phyloP scores from a whole-genome alignment of 768 basidiomycete genomes.

The Psilocybe subaeruginosa region DNA sequence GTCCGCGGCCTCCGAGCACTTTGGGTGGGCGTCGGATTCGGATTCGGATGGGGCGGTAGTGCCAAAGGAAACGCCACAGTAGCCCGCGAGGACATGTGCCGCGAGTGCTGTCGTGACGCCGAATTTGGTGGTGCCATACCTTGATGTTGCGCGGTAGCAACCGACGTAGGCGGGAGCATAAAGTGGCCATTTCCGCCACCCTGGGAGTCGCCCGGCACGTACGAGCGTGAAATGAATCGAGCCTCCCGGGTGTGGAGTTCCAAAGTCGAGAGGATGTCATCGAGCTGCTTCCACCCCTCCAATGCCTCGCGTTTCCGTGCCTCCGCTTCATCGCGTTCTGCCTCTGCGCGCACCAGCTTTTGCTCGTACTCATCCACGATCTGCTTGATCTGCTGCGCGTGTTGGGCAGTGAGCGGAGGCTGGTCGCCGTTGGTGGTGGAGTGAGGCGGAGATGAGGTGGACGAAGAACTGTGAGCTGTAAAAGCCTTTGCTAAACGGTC shows the following conservation, averaged over 20 bases:
- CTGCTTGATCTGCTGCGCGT: conserved; percentile 32
- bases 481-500: conserved; percentile 43
- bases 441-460: conserved; percentile 15
- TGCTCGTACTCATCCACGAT: conserved; percentile 50
- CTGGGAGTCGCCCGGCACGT: not conserved
- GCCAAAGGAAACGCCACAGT: conserved; percentile 31
- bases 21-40: conserved; percentile 22
- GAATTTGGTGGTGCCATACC: not conserved
- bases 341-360: conserved; percentile 52
- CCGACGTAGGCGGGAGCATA: not conserved
- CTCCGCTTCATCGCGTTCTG: conserved; percentile 57
- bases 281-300: conserved; percentile 55
- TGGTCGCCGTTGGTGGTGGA: conserved; percentile 22
- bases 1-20: conserved; percentile 32
- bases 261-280: conserved; percentile 45
- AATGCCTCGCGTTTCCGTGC: conserved; percentile 44
- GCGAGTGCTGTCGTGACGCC: conserved; percentile 14
- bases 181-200: not conserved
- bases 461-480: conserved; percentile 20
- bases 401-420: conserved; percentile 16
- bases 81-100: conserved; percentile 14
- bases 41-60: conserved; percentile 42
- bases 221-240: conserved; percentile 40
- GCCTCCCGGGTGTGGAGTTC: conserved; percentile 54
- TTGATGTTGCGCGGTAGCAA: too few relatives aligned